Conservation (phyloP, 805 yeast species). For the Lipomyces orientalis region DNA sequence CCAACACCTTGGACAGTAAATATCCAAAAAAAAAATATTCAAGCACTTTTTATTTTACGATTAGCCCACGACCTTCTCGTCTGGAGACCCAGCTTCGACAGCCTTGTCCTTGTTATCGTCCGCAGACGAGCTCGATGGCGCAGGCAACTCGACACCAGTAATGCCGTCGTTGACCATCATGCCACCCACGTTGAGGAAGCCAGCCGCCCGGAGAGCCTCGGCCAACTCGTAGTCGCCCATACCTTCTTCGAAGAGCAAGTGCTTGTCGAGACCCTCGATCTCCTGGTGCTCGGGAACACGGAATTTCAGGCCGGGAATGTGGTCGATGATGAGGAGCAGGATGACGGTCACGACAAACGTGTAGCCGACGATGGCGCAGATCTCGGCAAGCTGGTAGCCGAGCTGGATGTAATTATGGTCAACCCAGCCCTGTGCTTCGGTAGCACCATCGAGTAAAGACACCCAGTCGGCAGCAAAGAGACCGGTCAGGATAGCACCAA, state of each 20-base stretch:
- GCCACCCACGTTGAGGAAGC: conserved; percentile 19
- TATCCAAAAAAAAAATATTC: neutral
- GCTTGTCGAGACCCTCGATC: conserved; percentile 80
- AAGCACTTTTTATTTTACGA: no score
- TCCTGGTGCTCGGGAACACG: conserved; percentile 88
- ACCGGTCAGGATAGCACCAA: conserved; percentile 85
- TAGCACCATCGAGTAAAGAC: conserved; percentile 67
- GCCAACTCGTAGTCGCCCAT: conserved; percentile 36
- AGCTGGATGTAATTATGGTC: conserved; percentile 82
- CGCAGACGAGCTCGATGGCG: conserved; percentile 20
- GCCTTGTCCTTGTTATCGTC: conserved; percentile 7
- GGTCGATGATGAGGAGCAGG: conserved; percentile 69
- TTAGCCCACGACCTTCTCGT: neutral
- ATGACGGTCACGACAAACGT: conserved; percentile 74
- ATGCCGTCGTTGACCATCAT: conserved; percentile 24
- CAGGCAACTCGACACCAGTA: conserved; percentile 15
- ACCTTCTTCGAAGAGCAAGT: conserved; percentile 34
- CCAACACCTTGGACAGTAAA: neutral
- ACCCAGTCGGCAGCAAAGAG: conserved; percentile 89
- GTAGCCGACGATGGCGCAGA: conserved; percentile 73
- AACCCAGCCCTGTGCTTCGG: conserved; percentile 70
- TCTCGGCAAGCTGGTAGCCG: conserved; percentile 86
- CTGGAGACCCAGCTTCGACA: neutral
- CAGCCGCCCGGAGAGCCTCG: conserved; percentile 30
- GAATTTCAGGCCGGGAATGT: conserved; percentile 78